Evolutionary conservation across 345 rosid genomes (phyloP), one percentile per base, ranked within the genome.

Genomic region (Salix suchowensis): DNA sequence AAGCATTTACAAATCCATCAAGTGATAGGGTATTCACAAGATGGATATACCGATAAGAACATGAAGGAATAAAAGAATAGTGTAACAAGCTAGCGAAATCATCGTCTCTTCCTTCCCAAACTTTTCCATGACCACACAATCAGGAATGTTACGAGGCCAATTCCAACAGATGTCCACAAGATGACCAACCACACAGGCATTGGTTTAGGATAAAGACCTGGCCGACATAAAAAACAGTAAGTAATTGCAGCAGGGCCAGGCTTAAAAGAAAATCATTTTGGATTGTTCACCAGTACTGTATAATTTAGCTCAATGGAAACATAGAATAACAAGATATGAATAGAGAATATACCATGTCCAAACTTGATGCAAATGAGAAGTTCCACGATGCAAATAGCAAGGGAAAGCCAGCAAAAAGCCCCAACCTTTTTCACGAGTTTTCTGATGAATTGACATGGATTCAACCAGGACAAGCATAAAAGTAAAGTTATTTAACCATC

Each of bases 331-430:
- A 61, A 50, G 26, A 34, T 30, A 3, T 44, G 12, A 54, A 71
- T 44, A 65, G 60, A 80, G 64, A 79, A 65, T 83, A 9, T 82
- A 96, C 99, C 99, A 78, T 83, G 92, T 66, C 99, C 99, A 87
- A 93, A 96, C 85, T 96, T 96, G 88, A 93, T 93, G 86, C 98
- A 93, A 76, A 93, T 91, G 72, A 93, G 95, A 81, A 96, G 99
- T 79, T 96, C 99, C 46, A 96, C 87, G 21, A 93, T 96, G 91
- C 98, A 93, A 46, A 96, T 91, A 12, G 97, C 99, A 39, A 96
- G 86, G 6, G 99, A 96, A 65, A 96, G 91, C 99, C 99, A 96
- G 75, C 97, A 94, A 82, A 93, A 93, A n/a, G 99, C 89, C 77
- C 99, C 99, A 5, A 96, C 97, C 85, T 96, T 96, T 79, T 96